Conservation (phyloP, 176 grass and related monocot species). For the Chrysopogon serrulatus region DNA sequence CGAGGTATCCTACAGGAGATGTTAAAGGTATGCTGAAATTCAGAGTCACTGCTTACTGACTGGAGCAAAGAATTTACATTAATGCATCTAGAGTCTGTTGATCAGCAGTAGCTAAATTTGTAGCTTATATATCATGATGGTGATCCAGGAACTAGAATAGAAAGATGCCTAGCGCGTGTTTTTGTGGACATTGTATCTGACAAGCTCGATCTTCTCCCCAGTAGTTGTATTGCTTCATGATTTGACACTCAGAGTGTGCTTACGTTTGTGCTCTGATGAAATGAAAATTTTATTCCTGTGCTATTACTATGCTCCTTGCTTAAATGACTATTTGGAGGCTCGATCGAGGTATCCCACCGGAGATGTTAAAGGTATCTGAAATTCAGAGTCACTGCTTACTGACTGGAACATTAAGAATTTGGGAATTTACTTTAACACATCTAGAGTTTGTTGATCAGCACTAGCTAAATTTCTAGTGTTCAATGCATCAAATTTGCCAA, state of each 20-base stretch:
- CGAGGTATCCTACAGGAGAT: neutral
- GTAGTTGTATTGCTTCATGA: no score
- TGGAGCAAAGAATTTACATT: neutral
- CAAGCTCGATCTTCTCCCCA: neutral
- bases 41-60: neutral
- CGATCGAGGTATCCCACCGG: neutral
- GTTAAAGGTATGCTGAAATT: neutral
- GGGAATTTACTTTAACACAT: no score
- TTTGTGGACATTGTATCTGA: neutral
- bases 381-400: neutral
- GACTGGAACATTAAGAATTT: neutral
- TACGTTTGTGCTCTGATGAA: constrained; percentile 14
- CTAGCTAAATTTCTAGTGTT: neutral
- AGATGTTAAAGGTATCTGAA: neutral
- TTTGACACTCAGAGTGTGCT: no score
- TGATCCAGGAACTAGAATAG: neutral
- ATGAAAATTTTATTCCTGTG: constrained; percentile 30
- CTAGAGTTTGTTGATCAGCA: neutral
- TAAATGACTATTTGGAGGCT: neutral
- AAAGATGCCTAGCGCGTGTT: neutral
- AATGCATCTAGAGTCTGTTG: neutral
- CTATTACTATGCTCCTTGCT: neutral
- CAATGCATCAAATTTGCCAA: neutral
- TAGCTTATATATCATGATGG: neutral
- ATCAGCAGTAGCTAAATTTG: neutral